Evolutionary conservation across 306 rosid species (phyloP).

Genomic region (Glycine latifolia): DNA sequence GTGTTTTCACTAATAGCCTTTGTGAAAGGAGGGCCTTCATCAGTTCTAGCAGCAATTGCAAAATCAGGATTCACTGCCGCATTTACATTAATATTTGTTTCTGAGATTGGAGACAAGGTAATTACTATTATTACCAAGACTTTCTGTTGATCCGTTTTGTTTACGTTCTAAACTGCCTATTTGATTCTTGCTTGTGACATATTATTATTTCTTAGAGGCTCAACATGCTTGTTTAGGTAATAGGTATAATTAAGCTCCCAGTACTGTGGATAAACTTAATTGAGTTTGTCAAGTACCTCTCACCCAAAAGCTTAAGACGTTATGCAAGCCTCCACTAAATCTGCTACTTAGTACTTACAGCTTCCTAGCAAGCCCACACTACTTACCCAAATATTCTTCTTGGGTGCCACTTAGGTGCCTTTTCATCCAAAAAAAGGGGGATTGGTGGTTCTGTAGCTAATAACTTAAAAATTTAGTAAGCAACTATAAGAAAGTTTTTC

Average conservation of each 20-base stretch:
- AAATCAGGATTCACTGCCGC: slow-evolving; percentile 99
- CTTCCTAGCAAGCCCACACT: slow-evolving; percentile 1
- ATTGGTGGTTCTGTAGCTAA: background rate
- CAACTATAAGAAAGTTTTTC: slow-evolving; percentile 10
- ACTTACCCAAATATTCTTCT: background rate
- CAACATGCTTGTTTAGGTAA: slow-evolving; percentile 2
- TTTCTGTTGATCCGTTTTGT: background rate
- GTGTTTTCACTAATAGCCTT: slow-evolving; percentile 85
- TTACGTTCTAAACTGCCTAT: background rate
- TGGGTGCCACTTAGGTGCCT: background rate
- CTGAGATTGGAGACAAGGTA: slow-evolving; percentile 99
- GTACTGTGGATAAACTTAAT: slow-evolving; percentile 4
- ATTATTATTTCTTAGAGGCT: slow-evolving; percentile 37
- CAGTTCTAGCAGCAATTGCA: slow-evolving; percentile 78
- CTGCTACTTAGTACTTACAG: background rate
- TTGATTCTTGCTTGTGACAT: background rate
- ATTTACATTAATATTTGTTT: slow-evolving; percentile 87
- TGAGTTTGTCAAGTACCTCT: background rate
- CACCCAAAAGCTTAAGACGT: slow-evolving; percentile 7
- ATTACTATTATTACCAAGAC: slow-evolving; percentile 2
- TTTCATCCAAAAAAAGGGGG: background rate
- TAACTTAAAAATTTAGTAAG: slow-evolving; percentile 1
- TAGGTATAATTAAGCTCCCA: slow-evolving; percentile 26
- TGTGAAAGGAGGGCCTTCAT: slow-evolving; percentile 84
- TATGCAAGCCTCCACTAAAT: background rate